These are phyloP conservation scores for Blastobotrys peoriensis DNA, from an alignment of 805 yeast genomes.

Conservation along the genomic window DNA sequence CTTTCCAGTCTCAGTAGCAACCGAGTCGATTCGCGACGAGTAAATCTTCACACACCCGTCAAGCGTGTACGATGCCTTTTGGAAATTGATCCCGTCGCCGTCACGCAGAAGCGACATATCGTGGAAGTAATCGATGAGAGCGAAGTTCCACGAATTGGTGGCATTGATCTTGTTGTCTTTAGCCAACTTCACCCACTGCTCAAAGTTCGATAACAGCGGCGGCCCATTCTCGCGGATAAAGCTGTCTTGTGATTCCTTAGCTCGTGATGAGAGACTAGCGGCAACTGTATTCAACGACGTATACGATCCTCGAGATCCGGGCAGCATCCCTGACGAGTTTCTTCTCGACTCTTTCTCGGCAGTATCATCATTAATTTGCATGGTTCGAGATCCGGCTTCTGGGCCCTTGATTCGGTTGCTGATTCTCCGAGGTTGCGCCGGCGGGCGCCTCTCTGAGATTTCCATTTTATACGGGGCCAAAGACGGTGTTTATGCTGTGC, in stretches of 20 bases:
- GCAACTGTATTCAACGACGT: slow-evolving; percentile 18
- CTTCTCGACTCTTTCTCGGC: slow-evolving; percentile 22
- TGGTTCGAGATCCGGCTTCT: slow-evolving; percentile 5
- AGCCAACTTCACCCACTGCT: slow-evolving; percentile 76
- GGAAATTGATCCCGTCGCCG: slow-evolving; percentile 78
- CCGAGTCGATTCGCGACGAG: slow-evolving; percentile 85
- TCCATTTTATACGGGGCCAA: too few relatives aligned
- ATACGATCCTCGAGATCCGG: background rate
- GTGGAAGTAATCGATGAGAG: slow-evolving; percentile 85
- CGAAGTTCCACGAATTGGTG: slow-evolving; percentile 84
- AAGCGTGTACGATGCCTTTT: slow-evolving; percentile 81
- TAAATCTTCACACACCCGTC: slow-evolving; percentile 95
- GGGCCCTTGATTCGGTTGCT: background rate
- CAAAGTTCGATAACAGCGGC: slow-evolving; percentile 43
- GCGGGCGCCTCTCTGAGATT: background rate
- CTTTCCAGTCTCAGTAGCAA: slow-evolving; percentile 83
- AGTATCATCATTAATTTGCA: slow-evolving; percentile 23
- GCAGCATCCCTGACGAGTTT: slow-evolving; percentile 9
- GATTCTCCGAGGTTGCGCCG: slow-evolving; percentile 1
- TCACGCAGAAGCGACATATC: slow-evolving; percentile 70
- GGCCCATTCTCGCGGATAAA: slow-evolving; percentile 5
- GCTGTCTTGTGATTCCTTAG: background rate
- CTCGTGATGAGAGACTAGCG: slow-evolving; percentile 1
- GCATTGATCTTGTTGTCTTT: slow-evolving; percentile 80
- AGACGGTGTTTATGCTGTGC: too few relatives aligned